Percentiles rank a stretch among this genome's conserved stretches.
These are phyloP conservation scores for Microbotryomycetes sp. DNA, from an alignment of 1,284 basidiomycete species.

Conservation along the genomic window DNA sequence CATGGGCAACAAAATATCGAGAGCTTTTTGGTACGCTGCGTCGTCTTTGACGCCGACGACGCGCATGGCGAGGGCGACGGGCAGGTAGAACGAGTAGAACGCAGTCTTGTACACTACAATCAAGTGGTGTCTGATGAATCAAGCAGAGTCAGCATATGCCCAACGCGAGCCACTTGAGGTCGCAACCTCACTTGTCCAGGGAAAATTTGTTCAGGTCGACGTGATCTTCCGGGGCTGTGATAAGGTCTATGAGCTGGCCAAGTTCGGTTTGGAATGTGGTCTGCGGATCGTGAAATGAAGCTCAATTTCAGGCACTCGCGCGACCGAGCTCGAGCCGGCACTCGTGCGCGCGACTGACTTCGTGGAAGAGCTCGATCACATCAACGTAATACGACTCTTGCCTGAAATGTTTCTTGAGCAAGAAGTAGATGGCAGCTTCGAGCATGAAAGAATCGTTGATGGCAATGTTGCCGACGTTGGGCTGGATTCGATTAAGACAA, in stretches of 20 bases:
- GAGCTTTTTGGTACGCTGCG: slow-evolving; percentile 68
- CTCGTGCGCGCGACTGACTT: slow-evolving; percentile 47
- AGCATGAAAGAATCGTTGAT: slow-evolving; percentile 98
- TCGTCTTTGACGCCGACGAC: slow-evolving; percentile 61
- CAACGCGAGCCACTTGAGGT: background rate
- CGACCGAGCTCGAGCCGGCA: background rate
- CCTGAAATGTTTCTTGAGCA: slow-evolving; percentile 85
- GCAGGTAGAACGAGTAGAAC: slow-evolving; percentile 97
- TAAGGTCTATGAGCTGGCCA: slow-evolving; percentile 90
- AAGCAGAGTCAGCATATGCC: background rate
- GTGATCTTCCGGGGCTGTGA: slow-evolving; percentile 84
- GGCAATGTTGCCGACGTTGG: slow-evolving; percentile 74
- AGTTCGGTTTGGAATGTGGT: slow-evolving; percentile 91
- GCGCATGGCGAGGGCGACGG: slow-evolving; percentile 89
- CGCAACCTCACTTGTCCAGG: slow-evolving; percentile 55
- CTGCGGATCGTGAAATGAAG: slow-evolving; percentile 45
- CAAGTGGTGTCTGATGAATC: slow-evolving; percentile 62
- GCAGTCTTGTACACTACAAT: slow-evolving; percentile 98
- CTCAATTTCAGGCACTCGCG: background rate
- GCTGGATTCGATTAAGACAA: slow-evolving; percentile 34
- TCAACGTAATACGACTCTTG: slow-evolving; percentile 75
- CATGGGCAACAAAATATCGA: slow-evolving; percentile 79
- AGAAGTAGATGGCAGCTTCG: slow-evolving; percentile 84
- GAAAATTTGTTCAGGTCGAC: slow-evolving; percentile 87
- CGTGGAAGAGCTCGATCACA: slow-evolving; percentile 83